A percentile compares a stretch with the other conserved stretches of the same genome.
Conservation (phyloP, 176 grass and related monocot species). For the Phyllostachys edulis region DNA sequence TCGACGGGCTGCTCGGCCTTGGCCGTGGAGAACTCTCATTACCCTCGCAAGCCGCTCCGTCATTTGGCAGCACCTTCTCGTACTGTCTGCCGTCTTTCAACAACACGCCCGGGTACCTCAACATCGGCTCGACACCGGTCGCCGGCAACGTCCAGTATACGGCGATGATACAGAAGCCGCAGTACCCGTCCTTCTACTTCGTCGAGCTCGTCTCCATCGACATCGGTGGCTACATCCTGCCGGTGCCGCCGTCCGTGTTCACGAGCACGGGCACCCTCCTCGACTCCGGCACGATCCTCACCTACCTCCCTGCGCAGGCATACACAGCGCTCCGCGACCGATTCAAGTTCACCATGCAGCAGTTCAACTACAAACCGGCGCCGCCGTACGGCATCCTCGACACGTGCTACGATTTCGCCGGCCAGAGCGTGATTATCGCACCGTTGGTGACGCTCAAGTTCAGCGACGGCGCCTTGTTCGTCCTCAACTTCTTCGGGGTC, state of each 20-base stretch:
- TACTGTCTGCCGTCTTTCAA: constrained; percentile 69
- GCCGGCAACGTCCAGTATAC: constrained; percentile 41
- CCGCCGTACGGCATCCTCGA: constrained; percentile 39
- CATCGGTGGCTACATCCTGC: constrained; percentile 50
- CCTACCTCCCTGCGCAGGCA: constrained; percentile 47
- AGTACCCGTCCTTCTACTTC: constrained; percentile 54
- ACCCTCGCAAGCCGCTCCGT: constrained; percentile 41
- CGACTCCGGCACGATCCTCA: constrained; percentile 74
- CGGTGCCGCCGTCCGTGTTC: constrained; percentile 44
- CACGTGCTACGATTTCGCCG: constrained; percentile 69
- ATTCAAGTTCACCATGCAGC: constrained; percentile 55
- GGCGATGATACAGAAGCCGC: constrained; percentile 29
- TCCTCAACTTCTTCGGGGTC: constrained; percentile 39
- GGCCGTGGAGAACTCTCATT: constrained; percentile 51
- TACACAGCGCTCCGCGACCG: constrained; percentile 46
- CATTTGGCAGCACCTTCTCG: constrained; percentile 51
- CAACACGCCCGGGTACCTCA: constrained; percentile 45
- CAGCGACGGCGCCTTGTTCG: constrained; percentile 34
- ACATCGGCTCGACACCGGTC: constrained; percentile 34
- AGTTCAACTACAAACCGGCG: constrained; percentile 49
- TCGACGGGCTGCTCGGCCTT: constrained; percentile 63
- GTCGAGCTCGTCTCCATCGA: constrained; percentile 51
- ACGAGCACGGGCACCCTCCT: constrained; percentile 40
- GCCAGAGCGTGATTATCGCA: neutral
- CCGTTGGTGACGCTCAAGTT: constrained; percentile 60